A percentile compares a stretch with the other conserved stretches of the same genome.
Evolutionary conservation across 2,329 filamentous ascomycete genomes (phyloP).

Genomic region (Fusarium verticillioides): DNA sequence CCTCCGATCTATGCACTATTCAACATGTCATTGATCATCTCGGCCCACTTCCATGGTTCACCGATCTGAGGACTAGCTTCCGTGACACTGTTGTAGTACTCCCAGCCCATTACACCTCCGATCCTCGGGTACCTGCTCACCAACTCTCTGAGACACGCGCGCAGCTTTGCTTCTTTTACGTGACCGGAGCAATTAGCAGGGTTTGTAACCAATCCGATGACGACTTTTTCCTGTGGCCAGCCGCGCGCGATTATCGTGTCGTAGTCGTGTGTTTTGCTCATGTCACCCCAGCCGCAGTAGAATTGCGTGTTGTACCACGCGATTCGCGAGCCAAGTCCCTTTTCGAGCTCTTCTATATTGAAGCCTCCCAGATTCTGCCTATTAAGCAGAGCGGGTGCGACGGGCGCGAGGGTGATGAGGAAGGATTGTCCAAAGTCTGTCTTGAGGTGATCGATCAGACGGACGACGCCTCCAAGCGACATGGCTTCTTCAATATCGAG

Average conservation of each 20-base stretch:
- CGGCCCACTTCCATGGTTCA: slow-evolving; percentile 80
- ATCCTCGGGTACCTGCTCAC: slow-evolving; percentile 69
- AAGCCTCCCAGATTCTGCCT: slow-evolving; percentile 78
- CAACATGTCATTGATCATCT: slow-evolving; percentile 44
- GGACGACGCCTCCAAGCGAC: slow-evolving; percentile 71
- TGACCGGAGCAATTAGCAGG: slow-evolving; percentile 70
- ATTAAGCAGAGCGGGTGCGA: slow-evolving; percentile 74
- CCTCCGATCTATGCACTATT: slow-evolving; percentile 8
- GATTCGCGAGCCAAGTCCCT: slow-evolving; percentile 69
- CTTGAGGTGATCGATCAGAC: slow-evolving; percentile 73
- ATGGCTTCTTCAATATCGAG: slow-evolving; percentile 82
- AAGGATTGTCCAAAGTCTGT: slow-evolving; percentile 75
- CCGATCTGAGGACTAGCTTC: slow-evolving; percentile 42
- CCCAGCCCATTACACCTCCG: slow-evolving; percentile 91
- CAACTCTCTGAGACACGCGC: slow-evolving; percentile 54
- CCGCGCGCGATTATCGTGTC: slow-evolving; percentile 65
- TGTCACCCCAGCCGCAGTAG: slow-evolving; percentile 84
- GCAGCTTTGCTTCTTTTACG: slow-evolving; percentile 58
- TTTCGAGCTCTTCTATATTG: slow-evolving; percentile 77
- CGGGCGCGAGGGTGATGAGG: slow-evolving; percentile 81
- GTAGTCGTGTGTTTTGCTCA: slow-evolving; percentile 55
- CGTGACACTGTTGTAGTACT: slow-evolving; percentile 82
- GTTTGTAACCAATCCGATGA: slow-evolving; percentile 82
- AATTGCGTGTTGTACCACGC: slow-evolving; percentile 90
- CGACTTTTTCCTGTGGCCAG: slow-evolving; percentile 76